phyloP scores from a whole-genome alignment of 768 basidiomycete species.

The Tulasnella sp. region DNA sequence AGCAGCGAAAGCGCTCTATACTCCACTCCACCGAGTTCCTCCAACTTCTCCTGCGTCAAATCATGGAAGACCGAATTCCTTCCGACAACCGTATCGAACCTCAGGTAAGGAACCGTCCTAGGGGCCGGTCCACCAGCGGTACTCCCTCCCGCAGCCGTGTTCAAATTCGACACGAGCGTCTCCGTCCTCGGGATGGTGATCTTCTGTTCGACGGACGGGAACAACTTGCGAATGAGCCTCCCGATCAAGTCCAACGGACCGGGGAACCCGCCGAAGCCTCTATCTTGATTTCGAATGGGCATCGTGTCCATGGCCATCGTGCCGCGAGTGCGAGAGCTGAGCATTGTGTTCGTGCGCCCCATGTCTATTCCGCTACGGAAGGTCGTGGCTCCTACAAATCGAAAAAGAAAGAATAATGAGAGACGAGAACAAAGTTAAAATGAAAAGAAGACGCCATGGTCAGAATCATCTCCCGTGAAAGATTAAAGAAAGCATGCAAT shows the following conservation, averaged over 20 bases:
- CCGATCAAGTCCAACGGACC: slow-evolving; percentile 29
- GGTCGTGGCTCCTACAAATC: background rate
- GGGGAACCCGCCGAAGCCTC: slow-evolving; percentile 29
- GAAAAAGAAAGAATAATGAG: slow-evolving; percentile 3
- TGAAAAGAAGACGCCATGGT: too few species aligned
- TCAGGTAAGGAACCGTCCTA: slow-evolving; percentile 59
- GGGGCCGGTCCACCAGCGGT: slow-evolving; percentile 32
- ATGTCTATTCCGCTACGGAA: background rate
- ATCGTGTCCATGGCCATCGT: slow-evolving; percentile 58
- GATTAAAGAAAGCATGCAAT: background rate
- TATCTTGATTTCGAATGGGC: slow-evolving; percentile 26
- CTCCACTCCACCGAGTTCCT: slow-evolving; percentile 90
- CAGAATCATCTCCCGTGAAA: background rate
- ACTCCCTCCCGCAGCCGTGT: slow-evolving; percentile 12
- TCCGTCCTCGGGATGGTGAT: slow-evolving; percentile 66
- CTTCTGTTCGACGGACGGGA: slow-evolving; percentile 49
- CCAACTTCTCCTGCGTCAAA: slow-evolving; percentile 69
- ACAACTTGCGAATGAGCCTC: slow-evolving; percentile 39
- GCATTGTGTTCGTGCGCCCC: slow-evolving; percentile 8
- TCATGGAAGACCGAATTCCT: slow-evolving; percentile 26
- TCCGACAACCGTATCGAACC: slow-evolving; percentile 54
- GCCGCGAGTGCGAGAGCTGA: slow-evolving; percentile 52
- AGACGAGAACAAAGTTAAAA: too few species aligned
- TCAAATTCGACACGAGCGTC: slow-evolving; percentile 29
- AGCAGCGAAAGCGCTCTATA: slow-evolving; percentile 73